Base-by-base conservation (phyloP, 495 filamentous ascomycete genomes). In the Penicillium dipodomyicola region DNA sequence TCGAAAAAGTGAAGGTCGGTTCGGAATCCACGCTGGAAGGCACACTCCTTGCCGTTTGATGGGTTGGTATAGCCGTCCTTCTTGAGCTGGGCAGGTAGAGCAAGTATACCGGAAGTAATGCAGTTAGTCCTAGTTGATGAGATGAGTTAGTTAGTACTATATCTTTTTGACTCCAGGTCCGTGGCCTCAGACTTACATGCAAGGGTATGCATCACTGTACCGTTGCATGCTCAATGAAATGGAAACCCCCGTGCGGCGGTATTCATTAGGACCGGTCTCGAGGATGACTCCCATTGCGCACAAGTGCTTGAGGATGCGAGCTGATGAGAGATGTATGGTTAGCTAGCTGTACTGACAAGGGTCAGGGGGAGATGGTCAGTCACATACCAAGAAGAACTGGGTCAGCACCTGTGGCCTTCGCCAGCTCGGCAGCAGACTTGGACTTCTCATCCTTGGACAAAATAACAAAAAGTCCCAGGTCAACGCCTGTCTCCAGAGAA, bases 271-370 rank as follows among this genome's bases (percentile, higher is more conserved):
- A 1, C 70, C 75, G 14, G 68, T 74, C 57, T 83, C 75, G 6
- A 45, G 40, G 40, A 84, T 68, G 37, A 78, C 67, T 7, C 75
- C 77, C 74, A 80, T 79, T 47, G 80, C 75, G 11, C 70, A 72
- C 0, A 83, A 56, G 46, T 84, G 80, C 55, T 73, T 75, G 52
- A 83, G 59, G 29, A 81, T 61, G 7, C 75, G 74, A 41, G 65
- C 67, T 71, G 15, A 9, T 30, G 3, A 12, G 3, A 12, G 7
- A 45, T 43, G 20, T 9, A 41, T 33, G 0, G 12, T 54, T 19
- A 54, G 25, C 12, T 5, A 17, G 12, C 11, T 17, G 42, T 20
- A 23, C 23, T 0, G 29, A 35, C 44, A 37, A 58, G 29, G 11
- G 23, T 39, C 23, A 0, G n/a, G 43, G 25, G 14, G 9, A 14